phyloP scores from a whole-genome alignment of 257 asterid genomes.

The Capsicum rhomboideum region DNA sequence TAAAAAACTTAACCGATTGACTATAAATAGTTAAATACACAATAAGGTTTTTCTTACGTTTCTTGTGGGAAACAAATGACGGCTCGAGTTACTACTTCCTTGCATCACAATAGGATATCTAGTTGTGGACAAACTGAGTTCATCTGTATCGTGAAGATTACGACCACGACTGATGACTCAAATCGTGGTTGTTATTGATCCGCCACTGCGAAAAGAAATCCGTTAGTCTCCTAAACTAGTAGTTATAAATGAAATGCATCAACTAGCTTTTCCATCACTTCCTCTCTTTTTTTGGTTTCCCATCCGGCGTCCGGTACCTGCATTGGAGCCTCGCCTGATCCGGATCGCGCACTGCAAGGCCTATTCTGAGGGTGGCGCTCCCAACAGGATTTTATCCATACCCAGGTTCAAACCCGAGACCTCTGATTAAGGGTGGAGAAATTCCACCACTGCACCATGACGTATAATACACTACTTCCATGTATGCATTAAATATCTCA shows the following conservation, averaged over 20 bases:
- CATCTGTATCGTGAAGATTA: background rate
- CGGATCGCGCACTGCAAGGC: too few species aligned
- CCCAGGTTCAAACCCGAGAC: too few species aligned
- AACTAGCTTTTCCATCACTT: background rate
- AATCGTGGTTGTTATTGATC: background rate
- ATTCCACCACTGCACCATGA: too few species aligned
- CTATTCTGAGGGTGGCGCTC: too few species aligned
- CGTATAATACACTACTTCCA: too few species aligned
- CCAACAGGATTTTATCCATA: too few species aligned
- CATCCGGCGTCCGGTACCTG: too few species aligned
- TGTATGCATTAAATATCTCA: background rate
- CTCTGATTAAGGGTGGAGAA: too few species aligned
- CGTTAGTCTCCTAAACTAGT: background rate
- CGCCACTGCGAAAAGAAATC: background rate
- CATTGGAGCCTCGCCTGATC: too few species aligned
- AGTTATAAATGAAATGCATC: background rate
- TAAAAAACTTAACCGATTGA: background rate
- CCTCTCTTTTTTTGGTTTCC: background rate
- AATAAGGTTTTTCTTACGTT: background rate
- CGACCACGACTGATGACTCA: background rate
- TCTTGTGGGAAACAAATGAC: background rate
- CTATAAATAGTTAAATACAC: background rate
- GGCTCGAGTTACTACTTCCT: background rate
- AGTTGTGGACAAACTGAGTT: background rate
- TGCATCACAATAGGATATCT: background rate